Conservation (phyloP, 2,329 filamentous ascomycete genomes). For the Neonectria sp. region DNA sequence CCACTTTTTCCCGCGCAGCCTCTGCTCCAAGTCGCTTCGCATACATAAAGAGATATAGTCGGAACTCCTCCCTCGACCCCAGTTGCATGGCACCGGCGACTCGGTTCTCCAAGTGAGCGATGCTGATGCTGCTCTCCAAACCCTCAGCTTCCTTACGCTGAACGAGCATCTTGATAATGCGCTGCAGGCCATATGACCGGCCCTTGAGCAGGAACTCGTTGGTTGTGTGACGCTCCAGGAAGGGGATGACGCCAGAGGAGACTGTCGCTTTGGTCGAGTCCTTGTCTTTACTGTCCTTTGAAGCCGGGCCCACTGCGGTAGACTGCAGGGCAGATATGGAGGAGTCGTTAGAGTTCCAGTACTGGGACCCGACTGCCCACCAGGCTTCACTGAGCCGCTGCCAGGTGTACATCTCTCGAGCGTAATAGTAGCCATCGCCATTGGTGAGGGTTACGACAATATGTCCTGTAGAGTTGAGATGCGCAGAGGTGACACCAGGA, state of each 20-base stretch:
- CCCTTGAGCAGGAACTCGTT: slow-evolving; percentile 93
- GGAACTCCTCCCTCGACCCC: slow-evolving; percentile 91
- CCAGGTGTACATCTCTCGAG: slow-evolving; percentile 88
- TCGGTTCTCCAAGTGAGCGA: slow-evolving; percentile 95
- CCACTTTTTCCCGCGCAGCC: slow-evolving; percentile 88
- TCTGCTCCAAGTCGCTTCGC: slow-evolving; percentile 95
- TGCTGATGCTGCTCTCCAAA: slow-evolving; percentile 91
- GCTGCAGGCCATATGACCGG: slow-evolving; percentile 90
- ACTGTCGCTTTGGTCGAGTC: slow-evolving; percentile 69
- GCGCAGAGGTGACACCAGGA: slow-evolving; percentile 90
- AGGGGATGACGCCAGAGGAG: slow-evolving; percentile 93
- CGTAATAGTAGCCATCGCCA: slow-evolving; percentile 94
- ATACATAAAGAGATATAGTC: slow-evolving; percentile 97
- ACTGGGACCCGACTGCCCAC: slow-evolving; percentile 98
- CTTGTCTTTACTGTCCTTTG: slow-evolving; percentile 61
- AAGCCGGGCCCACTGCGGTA: slow-evolving; percentile 74
- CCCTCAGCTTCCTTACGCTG: slow-evolving; percentile 92
- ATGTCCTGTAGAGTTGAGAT: slow-evolving; percentile 89
- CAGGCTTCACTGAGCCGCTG: slow-evolving; percentile 96
- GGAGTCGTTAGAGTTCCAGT: slow-evolving; percentile 98
- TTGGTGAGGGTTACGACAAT: slow-evolving; percentile 94
- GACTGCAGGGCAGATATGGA: slow-evolving; percentile 86
- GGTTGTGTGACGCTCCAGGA: slow-evolving; percentile 94
- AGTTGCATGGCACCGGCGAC: slow-evolving; percentile 90
- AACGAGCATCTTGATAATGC: slow-evolving; percentile 90